Evolutionary conservation across 208 protist species (phyloP).

Genomic region (Acanthamoeba healyi): DNA sequence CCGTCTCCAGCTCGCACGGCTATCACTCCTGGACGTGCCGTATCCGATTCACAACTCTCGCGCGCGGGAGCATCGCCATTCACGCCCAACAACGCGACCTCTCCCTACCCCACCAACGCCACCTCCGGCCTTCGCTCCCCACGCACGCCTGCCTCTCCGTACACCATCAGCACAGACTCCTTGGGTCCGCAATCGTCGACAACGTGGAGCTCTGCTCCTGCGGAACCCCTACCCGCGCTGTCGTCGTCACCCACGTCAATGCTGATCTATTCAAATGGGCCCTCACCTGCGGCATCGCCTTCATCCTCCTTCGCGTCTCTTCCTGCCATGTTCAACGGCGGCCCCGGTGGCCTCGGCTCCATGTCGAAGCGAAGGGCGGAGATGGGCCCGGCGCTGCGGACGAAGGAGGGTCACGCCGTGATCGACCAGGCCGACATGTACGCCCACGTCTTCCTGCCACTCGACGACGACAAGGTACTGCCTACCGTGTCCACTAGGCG

Average conservation of each 20-base stretch:
- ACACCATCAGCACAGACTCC: not conserved
- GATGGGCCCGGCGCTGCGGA: conserved; percentile 46
- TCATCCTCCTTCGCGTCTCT: not conserved
- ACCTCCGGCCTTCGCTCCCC: not conserved
- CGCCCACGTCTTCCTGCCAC: conserved; percentile 72
- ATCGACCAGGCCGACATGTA: conserved; percentile 76
- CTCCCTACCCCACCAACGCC: not conserved
- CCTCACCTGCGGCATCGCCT: not conserved
- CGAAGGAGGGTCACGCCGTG: conserved; percentile 44
- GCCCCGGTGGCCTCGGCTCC: not conserved
- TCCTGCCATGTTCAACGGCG: not conserved
- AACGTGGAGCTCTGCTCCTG: not conserved
- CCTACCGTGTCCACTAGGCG: no score
- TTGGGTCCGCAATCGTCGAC: not conserved
- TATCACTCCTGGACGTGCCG: not conserved
- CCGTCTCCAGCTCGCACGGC: no score
- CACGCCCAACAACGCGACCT: not conserved
- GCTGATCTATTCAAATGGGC: not conserved
- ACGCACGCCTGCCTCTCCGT: not conserved
- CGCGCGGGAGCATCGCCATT: not conserved
- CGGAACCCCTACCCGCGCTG: not conserved
- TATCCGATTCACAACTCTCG: not conserved
- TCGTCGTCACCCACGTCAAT: not conserved
- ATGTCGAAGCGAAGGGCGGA: not conserved
- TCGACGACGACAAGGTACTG: conserved; percentile 17